Evolutionary conservation across 371 early-diverging fungal species (phyloP).

Genomic region (Syncephalastrum racemosum): DNA sequence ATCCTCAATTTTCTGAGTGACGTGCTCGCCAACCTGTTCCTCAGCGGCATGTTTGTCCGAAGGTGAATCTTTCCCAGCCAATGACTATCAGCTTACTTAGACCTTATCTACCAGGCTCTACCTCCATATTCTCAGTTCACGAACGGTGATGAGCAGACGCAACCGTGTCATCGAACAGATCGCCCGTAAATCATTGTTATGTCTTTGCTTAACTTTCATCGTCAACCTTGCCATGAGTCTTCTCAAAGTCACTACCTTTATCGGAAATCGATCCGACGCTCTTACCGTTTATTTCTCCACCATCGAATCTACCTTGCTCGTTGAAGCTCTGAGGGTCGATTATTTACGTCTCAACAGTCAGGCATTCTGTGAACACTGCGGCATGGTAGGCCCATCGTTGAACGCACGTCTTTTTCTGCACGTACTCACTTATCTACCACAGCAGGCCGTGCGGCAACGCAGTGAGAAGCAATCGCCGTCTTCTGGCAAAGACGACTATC

Average conservation of each 20-base stretch:
- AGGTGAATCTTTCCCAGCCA: slow-evolving; percentile 20
- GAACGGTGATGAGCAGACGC: slow-evolving; percentile 33
- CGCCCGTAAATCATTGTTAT: slow-evolving; percentile 45
- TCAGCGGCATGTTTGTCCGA: slow-evolving; percentile 52
- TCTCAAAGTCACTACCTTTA: slow-evolving; percentile 35
- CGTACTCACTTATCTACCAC: neutral
- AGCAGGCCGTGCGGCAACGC: neutral
- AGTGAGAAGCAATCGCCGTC: too few species aligned
- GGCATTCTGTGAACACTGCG: slow-evolving; percentile 42
- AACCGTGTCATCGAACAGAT: slow-evolving; percentile 42
- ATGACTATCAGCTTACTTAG: neutral
- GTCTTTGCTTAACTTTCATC: slow-evolving; percentile 36
- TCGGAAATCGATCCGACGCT: slow-evolving; percentile 43
- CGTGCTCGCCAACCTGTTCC: slow-evolving; percentile 36
- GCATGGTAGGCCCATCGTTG: slow-evolving; percentile 19
- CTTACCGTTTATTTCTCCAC: slow-evolving; percentile 44
- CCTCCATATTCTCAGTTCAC: slow-evolving; percentile 31
- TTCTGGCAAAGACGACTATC: slow-evolving; percentile 7
- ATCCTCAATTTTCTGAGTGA: slow-evolving; percentile 46
- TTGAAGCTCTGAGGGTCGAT: slow-evolving; percentile 45
- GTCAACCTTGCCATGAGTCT: slow-evolving; percentile 44
- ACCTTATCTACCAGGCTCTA: slow-evolving; percentile 28
- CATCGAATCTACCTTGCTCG: slow-evolving; percentile 43
- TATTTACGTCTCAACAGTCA: slow-evolving; percentile 24
- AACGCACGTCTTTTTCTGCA: neutral